Conservation (phyloP, 306 rosid genomes). For the Lupinus albus region DNA sequence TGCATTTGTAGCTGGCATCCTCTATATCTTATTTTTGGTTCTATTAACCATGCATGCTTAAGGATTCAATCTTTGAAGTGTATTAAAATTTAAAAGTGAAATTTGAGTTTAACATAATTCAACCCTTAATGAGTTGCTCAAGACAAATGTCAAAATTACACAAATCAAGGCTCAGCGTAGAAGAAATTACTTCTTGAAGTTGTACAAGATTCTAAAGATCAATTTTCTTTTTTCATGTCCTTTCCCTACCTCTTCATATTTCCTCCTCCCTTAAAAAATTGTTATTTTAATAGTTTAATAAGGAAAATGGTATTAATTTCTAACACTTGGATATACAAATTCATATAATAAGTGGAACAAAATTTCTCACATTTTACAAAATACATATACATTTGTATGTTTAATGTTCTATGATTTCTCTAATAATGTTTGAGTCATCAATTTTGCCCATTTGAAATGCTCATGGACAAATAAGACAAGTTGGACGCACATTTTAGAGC, state of each 20-base stretch:
- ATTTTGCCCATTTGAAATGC: no score
- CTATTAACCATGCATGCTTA: neutral
- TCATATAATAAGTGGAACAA: no score
- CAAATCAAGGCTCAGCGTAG: neutral
- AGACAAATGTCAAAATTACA: neutral
- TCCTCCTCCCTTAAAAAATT: neutral
- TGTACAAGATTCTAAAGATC: neutral
- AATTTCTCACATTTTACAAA: no score
- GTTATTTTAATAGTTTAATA: neutral
- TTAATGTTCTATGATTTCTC: no score
- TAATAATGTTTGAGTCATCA: no score
- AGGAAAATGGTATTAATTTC: no score
- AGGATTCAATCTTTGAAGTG: neutral
- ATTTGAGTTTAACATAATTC: neutral
- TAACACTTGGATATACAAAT: no score
- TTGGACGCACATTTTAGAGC: no score
- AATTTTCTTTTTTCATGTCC: neutral
- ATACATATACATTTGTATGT: no score
- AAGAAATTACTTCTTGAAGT: neutral
- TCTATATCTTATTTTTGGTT: neutral
- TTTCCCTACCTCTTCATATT: neutral
- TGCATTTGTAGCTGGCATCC: neutral
- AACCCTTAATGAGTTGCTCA: neutral
- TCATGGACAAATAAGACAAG: no score
- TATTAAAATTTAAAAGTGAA: neutral